Conservation (phyloP, 2,329 filamentous ascomycete species). For the Nannizzia gypsea region DNA sequence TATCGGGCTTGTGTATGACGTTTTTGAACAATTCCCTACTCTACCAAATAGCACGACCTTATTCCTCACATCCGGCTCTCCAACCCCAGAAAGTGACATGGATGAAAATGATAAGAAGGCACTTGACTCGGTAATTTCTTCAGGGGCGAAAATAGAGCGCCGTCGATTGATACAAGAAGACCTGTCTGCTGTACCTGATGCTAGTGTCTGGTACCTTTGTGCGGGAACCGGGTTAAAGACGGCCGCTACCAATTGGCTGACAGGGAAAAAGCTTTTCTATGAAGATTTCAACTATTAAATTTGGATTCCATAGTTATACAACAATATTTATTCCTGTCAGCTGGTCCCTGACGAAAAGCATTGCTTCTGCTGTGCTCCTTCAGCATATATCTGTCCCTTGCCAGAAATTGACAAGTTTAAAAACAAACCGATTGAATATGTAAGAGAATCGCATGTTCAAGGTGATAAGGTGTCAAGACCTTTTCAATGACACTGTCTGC, state of each 20-base stretch:
- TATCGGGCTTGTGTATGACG: slow-evolving; percentile 49
- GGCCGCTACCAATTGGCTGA: slow-evolving; percentile 42
- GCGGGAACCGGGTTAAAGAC: slow-evolving; percentile 41
- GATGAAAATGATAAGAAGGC: slow-evolving; percentile 29
- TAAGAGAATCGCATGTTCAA: slow-evolving; percentile 15
- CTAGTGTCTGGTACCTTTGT: slow-evolving; percentile 49
- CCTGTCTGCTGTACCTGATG: slow-evolving; percentile 26
- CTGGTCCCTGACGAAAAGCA: too few relatives aligned
- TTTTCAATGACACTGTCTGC: slow-evolving; percentile 13
- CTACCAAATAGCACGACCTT: slow-evolving; percentile 45
- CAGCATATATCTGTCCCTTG: too few relatives aligned
- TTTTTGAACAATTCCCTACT: slow-evolving; percentile 41
- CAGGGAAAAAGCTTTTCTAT: slow-evolving; percentile 43
- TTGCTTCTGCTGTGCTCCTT: too few relatives aligned
- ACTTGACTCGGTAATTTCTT: slow-evolving; percentile 27
- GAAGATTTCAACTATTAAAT: slow-evolving; percentile 51
- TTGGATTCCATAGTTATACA: neutral
- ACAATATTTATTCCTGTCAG: too few relatives aligned
- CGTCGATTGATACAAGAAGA: slow-evolving; percentile 41
- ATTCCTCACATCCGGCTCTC: slow-evolving; percentile 49
- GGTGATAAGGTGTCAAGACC: slow-evolving; percentile 14
- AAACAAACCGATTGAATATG: too few relatives aligned
- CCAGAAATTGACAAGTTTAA: too few relatives aligned
- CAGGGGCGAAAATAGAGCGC: slow-evolving; percentile 27
- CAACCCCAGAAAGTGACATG: slow-evolving; percentile 9